Evolutionary conservation across 2,329 filamentous ascomycete species (phyloP), one percentile per base, ranked within the genome.

Genomic region (Curvularia hawaiiensis): DNA sequence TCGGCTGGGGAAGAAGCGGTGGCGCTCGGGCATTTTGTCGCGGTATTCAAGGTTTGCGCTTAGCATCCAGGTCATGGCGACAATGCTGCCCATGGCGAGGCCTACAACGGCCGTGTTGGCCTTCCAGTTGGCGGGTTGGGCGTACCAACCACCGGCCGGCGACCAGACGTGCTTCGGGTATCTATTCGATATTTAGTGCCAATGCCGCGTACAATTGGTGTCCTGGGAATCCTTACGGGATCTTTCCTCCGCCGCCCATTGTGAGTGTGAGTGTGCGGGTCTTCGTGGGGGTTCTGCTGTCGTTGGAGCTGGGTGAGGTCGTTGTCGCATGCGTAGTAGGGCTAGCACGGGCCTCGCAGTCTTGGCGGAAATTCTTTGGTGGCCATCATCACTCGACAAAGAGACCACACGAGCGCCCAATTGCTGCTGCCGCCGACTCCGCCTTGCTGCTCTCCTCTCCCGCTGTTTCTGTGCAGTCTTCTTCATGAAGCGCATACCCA

Each of bases 111-210:
- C 84, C 5, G 95, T 99, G 83, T 99, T 99, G 72, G 82, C 81
- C 78, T 90, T 95, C 95, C 95, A 99, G 84, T 99, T 99, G 67
- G 85, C 83, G 52, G 95, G 95, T 78, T 96, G 94, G 53, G 89
- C 82, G 80, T 99, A 99, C 95, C 95, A 99, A 80, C 95, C 95
- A 85, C 95, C 95, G 65, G 94, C 84, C 61, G 95, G 95, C 74
- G 95, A 98, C 95, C 95, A 99, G 85, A 99, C 92, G 84, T 99
- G 94, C 85, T 97, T 97, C 78, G 92, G 93, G 81, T 97, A 97
- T 75, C 92, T 96, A 71, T 16, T 35, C 35, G 10, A 20, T 20
- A 7, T 5, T 50, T n/a, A 47, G 22, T 28, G 38, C 24, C 22
- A 22, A 66, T 72, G 54, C 72, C 63, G 49, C 24, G 41, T 20